Evolutionary conservation across 2,329 filamentous ascomycete genomes (phyloP).

Genomic region (Falciphora oryzae): DNA sequence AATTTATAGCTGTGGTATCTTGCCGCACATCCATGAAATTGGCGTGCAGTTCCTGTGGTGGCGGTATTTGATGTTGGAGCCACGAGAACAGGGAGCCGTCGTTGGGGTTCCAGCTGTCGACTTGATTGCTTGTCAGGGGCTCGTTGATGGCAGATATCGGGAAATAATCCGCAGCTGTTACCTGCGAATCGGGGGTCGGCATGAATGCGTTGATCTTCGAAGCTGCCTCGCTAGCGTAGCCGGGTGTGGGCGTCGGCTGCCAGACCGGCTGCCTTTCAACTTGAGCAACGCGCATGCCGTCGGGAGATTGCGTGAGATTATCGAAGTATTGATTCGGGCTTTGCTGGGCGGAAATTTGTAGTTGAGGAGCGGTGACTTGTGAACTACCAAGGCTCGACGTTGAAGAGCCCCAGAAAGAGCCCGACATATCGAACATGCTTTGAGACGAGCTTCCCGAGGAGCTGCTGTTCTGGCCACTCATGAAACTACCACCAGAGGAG

Average conservation of each 20-base stretch:
- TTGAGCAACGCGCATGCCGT: neutral
- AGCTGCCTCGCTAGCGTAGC: neutral
- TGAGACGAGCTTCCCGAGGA: neutral
- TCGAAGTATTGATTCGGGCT: neutral
- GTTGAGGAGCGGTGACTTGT: neutral
- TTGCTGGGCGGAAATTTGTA: neutral
- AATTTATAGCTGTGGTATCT: neutral
- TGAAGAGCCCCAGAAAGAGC: neutral
- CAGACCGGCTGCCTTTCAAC: neutral
- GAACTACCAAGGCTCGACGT: neutral
- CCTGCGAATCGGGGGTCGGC: neutral
- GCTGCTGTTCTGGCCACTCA: neutral
- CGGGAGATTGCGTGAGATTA: neutral
- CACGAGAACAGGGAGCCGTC: neutral
- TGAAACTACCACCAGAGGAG: too few relatives aligned
- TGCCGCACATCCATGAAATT: neutral
- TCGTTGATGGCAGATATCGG: neutral
- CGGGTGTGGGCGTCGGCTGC: too few relatives aligned
- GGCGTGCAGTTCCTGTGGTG: neutral
- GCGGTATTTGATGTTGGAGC: too few relatives aligned
- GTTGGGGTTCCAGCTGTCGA: neutral
- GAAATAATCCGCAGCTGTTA: neutral
- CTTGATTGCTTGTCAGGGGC: neutral
- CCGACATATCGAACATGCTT: neutral
- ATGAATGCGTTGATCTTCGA: neutral